Percentiles rank a stretch among this genome's conserved stretches.
Conservation (phyloP, 768 basidiomycete species). For the Butyriboletus loyo region DNA sequence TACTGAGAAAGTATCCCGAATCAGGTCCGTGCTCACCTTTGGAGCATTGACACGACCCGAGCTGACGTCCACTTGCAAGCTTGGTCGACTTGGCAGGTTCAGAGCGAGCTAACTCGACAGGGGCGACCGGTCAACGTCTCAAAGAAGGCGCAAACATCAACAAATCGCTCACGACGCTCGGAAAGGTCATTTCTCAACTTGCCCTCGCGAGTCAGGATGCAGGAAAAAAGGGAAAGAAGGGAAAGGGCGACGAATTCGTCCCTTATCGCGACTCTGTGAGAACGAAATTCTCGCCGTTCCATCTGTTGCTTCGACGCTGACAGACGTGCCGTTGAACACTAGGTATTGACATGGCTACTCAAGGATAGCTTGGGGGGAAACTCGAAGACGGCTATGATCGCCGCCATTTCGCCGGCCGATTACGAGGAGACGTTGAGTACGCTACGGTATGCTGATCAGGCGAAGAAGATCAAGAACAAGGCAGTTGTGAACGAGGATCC, state of each 20-base stretch:
- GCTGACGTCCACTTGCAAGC: constrained; percentile 38
- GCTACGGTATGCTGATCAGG: constrained; percentile 95
- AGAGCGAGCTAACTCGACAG: constrained; percentile 95
- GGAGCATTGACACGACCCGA: background rate
- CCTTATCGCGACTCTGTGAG: constrained; percentile 96
- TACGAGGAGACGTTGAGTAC: constrained; percentile 98
- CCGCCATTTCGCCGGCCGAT: constrained; percentile 97
- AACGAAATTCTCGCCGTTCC: constrained; percentile 5
- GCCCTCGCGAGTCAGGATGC: constrained; percentile 56
- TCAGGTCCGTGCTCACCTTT: constrained; percentile 53
- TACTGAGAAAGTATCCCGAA: constrained; percentile 98
- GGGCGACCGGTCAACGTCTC: constrained; percentile 91
- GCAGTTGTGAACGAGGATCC: constrained; percentile 99
- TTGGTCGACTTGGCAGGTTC: constrained; percentile 96
- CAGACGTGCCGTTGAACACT: constrained; percentile 1
- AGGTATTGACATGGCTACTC: constrained; percentile 96
- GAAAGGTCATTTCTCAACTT: constrained; percentile 94
- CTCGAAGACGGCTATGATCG: constrained; percentile 99
- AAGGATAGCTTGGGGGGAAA: constrained; percentile 98
- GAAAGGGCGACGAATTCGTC: constrained; percentile 87
- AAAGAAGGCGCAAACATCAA: constrained; percentile 99
- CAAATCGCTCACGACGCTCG: constrained; percentile 95
- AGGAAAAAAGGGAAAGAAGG: constrained; percentile 85
- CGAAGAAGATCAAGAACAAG: constrained; percentile 99
- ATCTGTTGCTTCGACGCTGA: constrained; percentile 1